Evolutionary conservation across 2,329 filamentous ascomycete species (phyloP).

Genomic region (Curvularia lunata): DNA sequence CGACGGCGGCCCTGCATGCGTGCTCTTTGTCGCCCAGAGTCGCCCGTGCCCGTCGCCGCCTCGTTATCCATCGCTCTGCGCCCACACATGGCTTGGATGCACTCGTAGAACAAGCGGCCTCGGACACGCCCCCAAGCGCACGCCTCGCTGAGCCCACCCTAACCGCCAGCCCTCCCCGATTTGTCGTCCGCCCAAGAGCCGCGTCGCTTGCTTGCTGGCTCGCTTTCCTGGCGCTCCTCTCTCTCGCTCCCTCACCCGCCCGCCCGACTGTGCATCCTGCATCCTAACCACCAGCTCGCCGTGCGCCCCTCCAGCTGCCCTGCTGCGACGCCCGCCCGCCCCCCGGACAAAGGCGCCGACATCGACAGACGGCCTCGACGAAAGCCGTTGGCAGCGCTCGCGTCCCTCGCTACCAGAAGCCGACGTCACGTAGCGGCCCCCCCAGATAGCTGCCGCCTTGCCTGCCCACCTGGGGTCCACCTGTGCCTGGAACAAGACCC

Average conservation of each 20-base stretch:
- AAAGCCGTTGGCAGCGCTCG: constrained; percentile 9
- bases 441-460: constrained; percentile 37
- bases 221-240: neutral
- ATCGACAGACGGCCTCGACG: neutral
- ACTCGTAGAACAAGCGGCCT: constrained; percentile 11
- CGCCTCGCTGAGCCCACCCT: constrained; percentile 16
- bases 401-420: constrained; percentile 11
- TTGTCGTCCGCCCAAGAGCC: constrained; percentile 15
- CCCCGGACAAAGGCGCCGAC: neutral
- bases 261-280: neutral
- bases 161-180: constrained; percentile 18
- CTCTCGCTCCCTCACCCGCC: neutral
- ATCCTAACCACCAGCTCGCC: neutral
- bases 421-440: constrained; percentile 28
- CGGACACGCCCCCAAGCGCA: neutral
- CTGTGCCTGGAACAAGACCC: constrained; percentile 26
- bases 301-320: neutral
- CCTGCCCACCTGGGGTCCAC: constrained; percentile 34
- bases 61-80: constrained; percentile 1
- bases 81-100: constrained; percentile 13
- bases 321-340: neutral
- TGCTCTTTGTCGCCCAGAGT: constrained; percentile 33
- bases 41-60: constrained; percentile 17
- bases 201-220: constrained; percentile 19
- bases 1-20: constrained; percentile 43